A percentile compares a stretch with the other conserved stretches of the same genome.
Conservation (phyloP, 1,284 basidiomycete genomes). For the Porogramme epimiltina region DNA sequence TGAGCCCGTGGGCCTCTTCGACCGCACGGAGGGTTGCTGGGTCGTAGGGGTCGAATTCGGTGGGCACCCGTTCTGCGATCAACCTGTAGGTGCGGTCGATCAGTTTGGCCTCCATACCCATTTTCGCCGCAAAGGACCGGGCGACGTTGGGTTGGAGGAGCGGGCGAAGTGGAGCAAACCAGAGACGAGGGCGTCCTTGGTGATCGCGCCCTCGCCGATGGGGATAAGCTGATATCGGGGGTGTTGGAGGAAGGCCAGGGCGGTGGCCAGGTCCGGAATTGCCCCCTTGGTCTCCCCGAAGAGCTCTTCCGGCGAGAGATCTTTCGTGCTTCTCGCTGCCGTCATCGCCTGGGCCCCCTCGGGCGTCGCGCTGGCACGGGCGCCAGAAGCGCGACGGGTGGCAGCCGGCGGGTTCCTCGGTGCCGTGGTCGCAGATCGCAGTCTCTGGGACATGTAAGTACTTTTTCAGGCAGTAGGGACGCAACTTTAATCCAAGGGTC, state of each 20-base stretch:
- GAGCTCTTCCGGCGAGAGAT: background rate
- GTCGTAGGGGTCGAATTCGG: conserved; percentile 2
- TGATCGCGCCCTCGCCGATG: background rate
- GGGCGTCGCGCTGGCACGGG: no score
- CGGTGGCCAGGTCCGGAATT: background rate
- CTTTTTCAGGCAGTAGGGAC: no score
- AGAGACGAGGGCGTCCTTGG: background rate
- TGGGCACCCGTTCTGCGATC: conserved; percentile 4
- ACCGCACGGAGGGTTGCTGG: background rate
- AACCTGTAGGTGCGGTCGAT: conserved; percentile 5
- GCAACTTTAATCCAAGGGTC: no score
- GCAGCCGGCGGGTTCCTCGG: no score
- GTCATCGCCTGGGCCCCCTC: no score
- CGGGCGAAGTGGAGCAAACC: conserved; percentile 1
- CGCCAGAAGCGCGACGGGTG: no score
- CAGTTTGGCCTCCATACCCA: conserved; percentile 1
- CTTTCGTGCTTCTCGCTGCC: no score
- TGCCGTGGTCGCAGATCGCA: no score
- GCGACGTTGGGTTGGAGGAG: background rate
- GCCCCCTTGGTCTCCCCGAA: background rate
- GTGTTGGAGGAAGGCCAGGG: background rate
- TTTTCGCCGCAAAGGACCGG: conserved; percentile 5
- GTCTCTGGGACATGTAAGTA: no score
- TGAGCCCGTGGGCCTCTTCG: background rate
- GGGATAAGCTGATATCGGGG: background rate